These are phyloP conservation scores for Sporisorium graminicola DNA, from an alignment of 1,284 basidiomycete species.

Conservation along the genomic window DNA sequence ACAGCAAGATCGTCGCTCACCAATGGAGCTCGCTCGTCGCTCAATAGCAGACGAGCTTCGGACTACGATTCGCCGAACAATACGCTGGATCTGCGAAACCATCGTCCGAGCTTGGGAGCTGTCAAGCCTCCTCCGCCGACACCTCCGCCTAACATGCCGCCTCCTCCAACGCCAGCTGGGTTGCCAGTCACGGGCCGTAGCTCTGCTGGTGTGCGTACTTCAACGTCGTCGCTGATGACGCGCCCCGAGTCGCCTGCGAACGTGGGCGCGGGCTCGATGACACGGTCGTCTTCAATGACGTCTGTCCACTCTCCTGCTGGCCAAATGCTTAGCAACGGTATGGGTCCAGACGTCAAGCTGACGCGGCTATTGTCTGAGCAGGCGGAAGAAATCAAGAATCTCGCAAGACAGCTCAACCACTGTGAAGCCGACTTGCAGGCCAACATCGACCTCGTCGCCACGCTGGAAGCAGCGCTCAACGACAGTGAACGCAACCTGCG, in stretches of 20 bases:
- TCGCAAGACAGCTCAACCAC: constrained; percentile 89
- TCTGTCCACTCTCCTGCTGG: constrained; percentile 46
- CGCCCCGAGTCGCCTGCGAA: constrained; percentile 54
- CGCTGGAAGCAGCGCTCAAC: constrained; percentile 62
- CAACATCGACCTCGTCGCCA: constrained; percentile 86
- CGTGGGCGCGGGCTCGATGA: constrained; percentile 33
- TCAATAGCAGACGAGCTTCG: constrained; percentile 16
- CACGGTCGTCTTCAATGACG: constrained; percentile 60
- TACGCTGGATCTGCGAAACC: constrained; percentile 26
- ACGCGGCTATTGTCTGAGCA: constrained; percentile 77
- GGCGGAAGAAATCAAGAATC: constrained; percentile 82
- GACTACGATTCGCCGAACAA: constrained; percentile 26
- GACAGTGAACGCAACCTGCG: constrained; percentile 63
- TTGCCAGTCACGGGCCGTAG: constrained; percentile 16
- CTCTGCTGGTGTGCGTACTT: constrained; percentile 46
- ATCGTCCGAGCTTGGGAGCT: constrained; percentile 34
- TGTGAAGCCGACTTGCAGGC: constrained; percentile 90
- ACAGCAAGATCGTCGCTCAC: constrained; percentile 1
- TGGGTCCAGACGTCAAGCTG: constrained; percentile 45
- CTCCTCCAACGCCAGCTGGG: constrained; percentile 73
- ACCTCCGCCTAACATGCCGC: constrained; percentile 87
- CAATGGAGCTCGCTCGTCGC: constrained; percentile 43
- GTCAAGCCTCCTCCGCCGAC: constrained; percentile 87
- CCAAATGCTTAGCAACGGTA: constrained; percentile 18
- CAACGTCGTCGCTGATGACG: constrained; percentile 54